Conservation (phyloP, 2,329 filamentous ascomycete species). For the Bipolaris sorokiniana region DNA sequence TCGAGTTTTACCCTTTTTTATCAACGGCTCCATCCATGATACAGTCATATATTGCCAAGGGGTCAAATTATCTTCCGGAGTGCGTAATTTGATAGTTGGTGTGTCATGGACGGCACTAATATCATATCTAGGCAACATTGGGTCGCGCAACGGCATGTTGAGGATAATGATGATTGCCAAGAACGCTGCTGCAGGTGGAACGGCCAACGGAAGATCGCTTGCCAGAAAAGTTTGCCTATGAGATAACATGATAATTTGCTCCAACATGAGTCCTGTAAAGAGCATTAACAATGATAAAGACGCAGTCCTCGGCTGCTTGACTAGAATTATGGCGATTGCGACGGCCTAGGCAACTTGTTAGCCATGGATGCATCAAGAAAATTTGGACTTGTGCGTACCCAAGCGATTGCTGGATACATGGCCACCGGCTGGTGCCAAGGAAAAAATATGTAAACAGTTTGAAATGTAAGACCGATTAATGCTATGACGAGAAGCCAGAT, state of each 20-base stretch:
- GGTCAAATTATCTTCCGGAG: constrained; percentile 78
- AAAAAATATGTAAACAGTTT: constrained; percentile 34
- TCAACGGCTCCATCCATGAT: constrained; percentile 80
- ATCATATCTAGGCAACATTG: constrained; percentile 57
- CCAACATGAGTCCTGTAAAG: constrained; percentile 40
- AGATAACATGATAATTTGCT: constrained; percentile 44
- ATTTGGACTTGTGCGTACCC: constrained; percentile 32
- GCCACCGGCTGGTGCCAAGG: constrained; percentile 23
- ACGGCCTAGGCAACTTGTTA: constrained; percentile 43
- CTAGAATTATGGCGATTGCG: constrained; percentile 43
- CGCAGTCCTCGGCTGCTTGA: constrained; percentile 51
- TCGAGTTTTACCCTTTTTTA: constrained; percentile 66
- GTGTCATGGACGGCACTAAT: constrained; percentile 65
- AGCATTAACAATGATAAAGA: constrained; percentile 51
- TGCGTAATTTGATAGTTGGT: constrained; percentile 67
- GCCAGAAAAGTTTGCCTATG: constrained; percentile 28
- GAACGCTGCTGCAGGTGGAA: constrained; percentile 52
- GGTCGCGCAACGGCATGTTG: constrained; percentile 73
- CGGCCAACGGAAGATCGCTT: constrained; percentile 43
- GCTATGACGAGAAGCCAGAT: constrained; percentile 35
- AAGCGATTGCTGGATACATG: constrained; percentile 40
- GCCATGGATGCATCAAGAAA: neutral
- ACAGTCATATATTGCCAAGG: constrained; percentile 86
- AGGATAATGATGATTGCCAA: constrained; percentile 62
- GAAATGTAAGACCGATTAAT: constrained; percentile 34